A percentile compares a stretch with the other conserved stretches of the same genome.
Evolutionary conservation across 495 filamentous ascomycete genomes (phyloP).

Genomic region (Chaetomium cochliodes): DNA sequence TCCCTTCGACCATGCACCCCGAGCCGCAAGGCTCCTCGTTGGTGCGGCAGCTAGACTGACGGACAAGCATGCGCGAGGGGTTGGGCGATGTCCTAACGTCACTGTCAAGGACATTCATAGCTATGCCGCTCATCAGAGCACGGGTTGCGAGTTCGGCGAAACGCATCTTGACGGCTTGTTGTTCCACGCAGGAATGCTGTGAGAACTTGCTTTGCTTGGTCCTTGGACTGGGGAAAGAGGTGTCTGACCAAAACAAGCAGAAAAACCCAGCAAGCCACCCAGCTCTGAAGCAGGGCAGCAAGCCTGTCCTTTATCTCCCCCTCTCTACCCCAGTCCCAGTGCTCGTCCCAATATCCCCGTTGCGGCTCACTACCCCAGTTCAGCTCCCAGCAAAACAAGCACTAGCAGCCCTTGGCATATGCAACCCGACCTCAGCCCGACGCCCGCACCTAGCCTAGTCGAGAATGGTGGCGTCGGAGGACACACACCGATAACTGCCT

Average conservation of each 20-base stretch:
- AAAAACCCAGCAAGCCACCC: not conserved
- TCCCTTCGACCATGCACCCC: not conserved
- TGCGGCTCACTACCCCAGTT: not conserved
- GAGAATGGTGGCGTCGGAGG: not conserved
- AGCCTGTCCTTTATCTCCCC: not conserved
- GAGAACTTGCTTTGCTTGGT: not conserved
- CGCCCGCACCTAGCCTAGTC: not conserved
- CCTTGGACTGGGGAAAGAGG: not conserved
- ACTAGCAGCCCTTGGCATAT: not conserved
- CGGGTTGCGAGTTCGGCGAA: conserved; percentile 11
- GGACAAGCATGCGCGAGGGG: not conserved
- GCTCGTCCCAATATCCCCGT: too few relatives aligned
- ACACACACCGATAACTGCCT: not conserved
- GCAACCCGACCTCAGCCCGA: conserved; percentile 3
- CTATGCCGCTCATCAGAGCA: conserved; percentile 4
- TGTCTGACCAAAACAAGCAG: not conserved
- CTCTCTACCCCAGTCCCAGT: not conserved
- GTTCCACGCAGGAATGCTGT: not conserved
- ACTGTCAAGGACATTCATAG: not conserved
- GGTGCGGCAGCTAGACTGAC: not conserved
- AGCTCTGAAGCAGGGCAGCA: not conserved
- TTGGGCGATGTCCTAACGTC: not conserved
- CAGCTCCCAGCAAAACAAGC: not conserved
- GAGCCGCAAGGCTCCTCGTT: not conserved
- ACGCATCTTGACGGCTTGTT: conserved; percentile 12